Conservation (phyloP, 1,284 basidiomycete species). For the Inonotus hispidus region DNA sequence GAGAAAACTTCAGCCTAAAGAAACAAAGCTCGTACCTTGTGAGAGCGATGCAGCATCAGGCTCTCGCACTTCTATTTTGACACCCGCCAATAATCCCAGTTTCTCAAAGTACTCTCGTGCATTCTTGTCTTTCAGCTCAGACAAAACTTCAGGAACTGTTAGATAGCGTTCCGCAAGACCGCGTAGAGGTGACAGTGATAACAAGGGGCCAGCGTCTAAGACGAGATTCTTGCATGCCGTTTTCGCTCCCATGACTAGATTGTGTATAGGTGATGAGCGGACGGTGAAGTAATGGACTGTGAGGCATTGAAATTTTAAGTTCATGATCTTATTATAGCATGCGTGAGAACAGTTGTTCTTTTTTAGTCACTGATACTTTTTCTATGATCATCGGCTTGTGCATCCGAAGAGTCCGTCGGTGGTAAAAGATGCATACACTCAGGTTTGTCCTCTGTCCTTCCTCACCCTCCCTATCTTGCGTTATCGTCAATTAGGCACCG, state of each 20-base stretch:
- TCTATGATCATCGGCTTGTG: neutral
- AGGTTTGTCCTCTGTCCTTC: neutral
- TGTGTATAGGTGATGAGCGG: neutral
- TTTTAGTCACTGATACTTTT: neutral
- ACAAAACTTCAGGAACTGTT: constrained; percentile 85
- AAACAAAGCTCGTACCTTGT: constrained; percentile 48
- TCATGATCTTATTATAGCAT: constrained; percentile 5
- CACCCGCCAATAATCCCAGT: constrained; percentile 67
- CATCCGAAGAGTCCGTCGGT: constrained; percentile 1
- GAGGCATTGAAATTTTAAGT: constrained; percentile 1
- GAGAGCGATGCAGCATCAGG: constrained; percentile 72
- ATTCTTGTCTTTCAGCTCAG: constrained; percentile 82
- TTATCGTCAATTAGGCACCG: too few relatives aligned
- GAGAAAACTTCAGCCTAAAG: constrained; percentile 7
- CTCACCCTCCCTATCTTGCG: neutral
- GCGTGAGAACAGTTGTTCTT: neutral
- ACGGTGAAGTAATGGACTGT: neutral
- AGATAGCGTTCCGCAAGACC: constrained; percentile 79
- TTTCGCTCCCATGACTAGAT: constrained; percentile 19
- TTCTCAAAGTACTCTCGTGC: constrained; percentile 82
- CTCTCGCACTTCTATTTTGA: constrained; percentile 67
- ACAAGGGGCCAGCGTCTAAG: constrained; percentile 87
- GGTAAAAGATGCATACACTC: constrained; percentile 14
- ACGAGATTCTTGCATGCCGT: constrained; percentile 73
- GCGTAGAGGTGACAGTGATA: constrained; percentile 80